Evolutionary conservation across 2,329 filamentous ascomycete species (phyloP), one percentile per base, ranked within the genome.

Genomic region (Coniochaeta ligniaria): DNA sequence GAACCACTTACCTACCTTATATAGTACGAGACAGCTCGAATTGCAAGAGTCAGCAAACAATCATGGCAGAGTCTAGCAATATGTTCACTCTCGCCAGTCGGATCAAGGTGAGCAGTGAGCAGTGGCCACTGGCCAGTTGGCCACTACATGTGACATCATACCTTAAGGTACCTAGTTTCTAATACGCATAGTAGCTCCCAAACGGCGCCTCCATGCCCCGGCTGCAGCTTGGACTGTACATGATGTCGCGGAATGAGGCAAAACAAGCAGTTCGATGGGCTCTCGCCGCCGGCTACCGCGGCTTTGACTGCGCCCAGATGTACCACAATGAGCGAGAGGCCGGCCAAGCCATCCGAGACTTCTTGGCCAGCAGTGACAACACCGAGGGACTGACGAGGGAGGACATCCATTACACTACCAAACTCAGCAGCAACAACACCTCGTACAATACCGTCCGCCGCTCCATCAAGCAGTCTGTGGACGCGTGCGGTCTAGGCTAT

Each of bases 361-460:
- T 83, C 66, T 74, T 90, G 41, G 75, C 76, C 59, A 74, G 74
- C 26, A 69, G 67, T 2, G 73, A 75, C 14, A 84, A 84, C 63
- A 75, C 72, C 0, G 67, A 76, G 0, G 78, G 76, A 0, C 71
- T 92, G 31, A 81, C 78, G 64, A 82, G 91, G 6, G 82, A 87
- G 60, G 86, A 93, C 67, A 78, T 95, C 59, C 91, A 91, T 73
- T 93, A 91, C 72, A 95, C 91, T 0, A 89, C 87, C 38, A 96
- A 95, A 76, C 80, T 95, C 16, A 85, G 85, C 1, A 85, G 80
- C 61, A 90, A 87, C 69, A 76, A 75, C 66, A 79, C 79, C 1
- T 81, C 81, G 5, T 94, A 93, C 71, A 82, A 88, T n/a, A 76
- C 78, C 3, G 89, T 89, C 26, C 82, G 87, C 57, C 76, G 75